Conservation (phyloP, 1,284 basidiomycete species). For the Cryptococcus hybrid region DNA sequence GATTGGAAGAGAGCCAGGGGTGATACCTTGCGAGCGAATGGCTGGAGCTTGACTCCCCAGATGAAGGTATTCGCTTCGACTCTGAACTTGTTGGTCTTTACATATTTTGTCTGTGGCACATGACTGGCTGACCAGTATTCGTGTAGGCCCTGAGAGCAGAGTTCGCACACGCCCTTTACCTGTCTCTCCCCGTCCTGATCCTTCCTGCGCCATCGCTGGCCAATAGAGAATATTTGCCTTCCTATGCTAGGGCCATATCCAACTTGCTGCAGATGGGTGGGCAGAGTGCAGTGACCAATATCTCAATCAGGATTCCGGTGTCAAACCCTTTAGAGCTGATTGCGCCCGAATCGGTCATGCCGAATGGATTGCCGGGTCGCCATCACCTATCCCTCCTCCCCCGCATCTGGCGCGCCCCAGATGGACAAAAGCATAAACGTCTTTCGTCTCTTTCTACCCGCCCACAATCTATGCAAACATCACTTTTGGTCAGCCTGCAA, state of each 20-base stretch:
- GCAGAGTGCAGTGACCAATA: constrained; percentile 45
- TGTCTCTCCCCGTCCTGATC: constrained; percentile 79
- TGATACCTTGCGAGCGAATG: constrained; percentile 85
- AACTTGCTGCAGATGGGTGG: constrained; percentile 65
- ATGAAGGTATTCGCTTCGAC: constrained; percentile 94
- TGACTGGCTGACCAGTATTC: too few species aligned
- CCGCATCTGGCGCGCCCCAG: constrained; percentile 2
- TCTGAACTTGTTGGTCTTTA: constrained; percentile 74
- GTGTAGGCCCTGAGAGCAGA: constrained; percentile 87
- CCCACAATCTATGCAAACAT: constrained; percentile 31
- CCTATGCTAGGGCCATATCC: constrained; percentile 88
- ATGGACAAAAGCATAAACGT: constrained; percentile 37
- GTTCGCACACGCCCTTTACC: constrained; percentile 86
- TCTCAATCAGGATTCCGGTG: constrained; percentile 58
- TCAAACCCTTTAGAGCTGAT: constrained; percentile 2
- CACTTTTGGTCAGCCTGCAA: not conserved
- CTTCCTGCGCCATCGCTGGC: constrained; percentile 75
- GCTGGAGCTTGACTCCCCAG: constrained; percentile 89
- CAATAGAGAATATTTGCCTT: constrained; percentile 77
- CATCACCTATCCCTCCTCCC: constrained; percentile 62
- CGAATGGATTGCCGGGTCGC: constrained; percentile 58
- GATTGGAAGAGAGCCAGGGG: constrained; percentile 69
- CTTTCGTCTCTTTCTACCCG: constrained; percentile 41
- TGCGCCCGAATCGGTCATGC: not conserved
- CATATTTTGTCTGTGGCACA: not conserved